A percentile compares a stretch with the other conserved stretches of the same genome.
These are phyloP conservation scores for Boeremia lycopersici DNA, from an alignment of 2,329 filamentous ascomycete genomes.

Conservation along the genomic window DNA sequence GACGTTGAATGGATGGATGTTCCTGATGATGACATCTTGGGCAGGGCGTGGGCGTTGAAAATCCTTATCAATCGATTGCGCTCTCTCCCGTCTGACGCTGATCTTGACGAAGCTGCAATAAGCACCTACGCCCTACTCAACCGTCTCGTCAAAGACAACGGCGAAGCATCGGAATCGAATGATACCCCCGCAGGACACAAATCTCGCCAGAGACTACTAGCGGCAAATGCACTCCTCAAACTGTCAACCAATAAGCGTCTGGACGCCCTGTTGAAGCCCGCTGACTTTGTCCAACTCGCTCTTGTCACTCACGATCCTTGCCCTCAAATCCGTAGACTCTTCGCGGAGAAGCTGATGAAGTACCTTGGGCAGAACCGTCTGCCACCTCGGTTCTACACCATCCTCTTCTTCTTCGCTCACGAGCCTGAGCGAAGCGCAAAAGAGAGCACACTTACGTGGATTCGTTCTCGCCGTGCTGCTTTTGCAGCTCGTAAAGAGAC, in stretches of 20 bases:
- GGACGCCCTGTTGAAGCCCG: slow-evolving; percentile 74
- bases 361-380: slow-evolving; percentile 78
- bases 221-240: slow-evolving; percentile 80
- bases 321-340: slow-evolving; percentile 74
- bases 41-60: slow-evolving; percentile 83
- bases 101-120: slow-evolving; percentile 59
- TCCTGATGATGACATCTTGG: slow-evolving; percentile 79
- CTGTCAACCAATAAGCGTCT: slow-evolving; percentile 77
- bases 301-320: slow-evolving; percentile 80
- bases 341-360: slow-evolving; percentile 87
- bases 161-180: slow-evolving; percentile 75
- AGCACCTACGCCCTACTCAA: slow-evolving; percentile 81
- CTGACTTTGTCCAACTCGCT: slow-evolving; percentile 81
- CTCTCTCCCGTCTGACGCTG: slow-evolving; percentile 55
- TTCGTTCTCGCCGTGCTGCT: slow-evolving; percentile 76
- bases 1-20: slow-evolving; percentile 60
- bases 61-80: slow-evolving; percentile 86
- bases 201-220: slow-evolving; percentile 78
- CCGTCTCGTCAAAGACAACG: slow-evolving; percentile 73
- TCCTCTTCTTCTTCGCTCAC: slow-evolving; percentile 89
- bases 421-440: slow-evolving; percentile 79
- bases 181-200: slow-evolving; percentile 80
- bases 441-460: slow-evolving; percentile 81
- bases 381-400: slow-evolving; percentile 79
- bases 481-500: slow-evolving; percentile 62